Conservation (phyloP, 2,329 filamentous ascomycete genomes). For the Amesomyces nigricolor region DNA sequence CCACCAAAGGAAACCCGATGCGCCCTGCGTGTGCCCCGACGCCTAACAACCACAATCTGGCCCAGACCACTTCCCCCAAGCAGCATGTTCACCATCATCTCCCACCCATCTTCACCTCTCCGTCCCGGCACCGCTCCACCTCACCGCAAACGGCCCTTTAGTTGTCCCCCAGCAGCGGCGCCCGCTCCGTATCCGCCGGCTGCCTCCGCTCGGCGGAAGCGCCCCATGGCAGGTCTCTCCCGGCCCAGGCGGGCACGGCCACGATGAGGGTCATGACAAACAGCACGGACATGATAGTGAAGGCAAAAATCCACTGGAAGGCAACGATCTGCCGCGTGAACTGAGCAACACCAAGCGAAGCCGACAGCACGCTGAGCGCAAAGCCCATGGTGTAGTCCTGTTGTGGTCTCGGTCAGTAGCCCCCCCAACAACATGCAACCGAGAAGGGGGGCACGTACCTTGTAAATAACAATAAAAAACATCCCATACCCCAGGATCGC, state of each 20-base stretch:
- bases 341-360: constrained; percentile 73
- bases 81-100: no score
- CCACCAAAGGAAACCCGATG: no score
- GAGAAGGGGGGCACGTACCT: constrained; percentile 42
- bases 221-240: constrained; percentile 49
- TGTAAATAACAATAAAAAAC: constrained; percentile 69
- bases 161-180: constrained; percentile 52
- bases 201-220: constrained; percentile 29
- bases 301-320: constrained; percentile 90
- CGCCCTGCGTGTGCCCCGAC: no score
- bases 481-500: constrained; percentile 68
- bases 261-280: constrained; percentile 63
- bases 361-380: constrained; percentile 64
- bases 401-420: constrained; percentile 5
- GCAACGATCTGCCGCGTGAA: constrained; percentile 67
- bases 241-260: constrained; percentile 58
- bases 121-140: background rate
- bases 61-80: no score
- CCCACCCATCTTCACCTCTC: background rate
- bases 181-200: constrained; percentile 50
- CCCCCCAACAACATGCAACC: background rate
- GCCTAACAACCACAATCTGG: no score
- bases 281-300: constrained; percentile 70
- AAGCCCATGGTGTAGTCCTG: constrained; percentile 73
- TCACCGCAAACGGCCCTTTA: background rate